Evolutionary conservation across 129 eudicot genomes (phyloP).

Genomic region (Flaveria linearis): DNA sequence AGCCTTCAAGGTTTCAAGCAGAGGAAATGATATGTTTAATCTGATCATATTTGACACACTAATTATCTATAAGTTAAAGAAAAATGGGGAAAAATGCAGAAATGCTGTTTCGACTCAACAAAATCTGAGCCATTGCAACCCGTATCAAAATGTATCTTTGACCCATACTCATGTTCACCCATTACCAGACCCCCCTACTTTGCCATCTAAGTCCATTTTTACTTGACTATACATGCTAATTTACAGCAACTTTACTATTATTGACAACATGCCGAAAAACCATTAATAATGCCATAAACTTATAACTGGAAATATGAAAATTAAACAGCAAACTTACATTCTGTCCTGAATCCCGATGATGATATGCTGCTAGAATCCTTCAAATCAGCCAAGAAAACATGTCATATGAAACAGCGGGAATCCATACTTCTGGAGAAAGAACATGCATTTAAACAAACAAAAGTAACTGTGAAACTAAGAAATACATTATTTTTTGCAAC

Average conservation of each 20-base stretch:
- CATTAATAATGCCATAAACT: neutral
- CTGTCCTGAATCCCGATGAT: neutral
- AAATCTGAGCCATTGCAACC: neutral
- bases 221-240: neutral
- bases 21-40: neutral
- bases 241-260: neutral
- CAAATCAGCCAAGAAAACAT: conserved; percentile 24
- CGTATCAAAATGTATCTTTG: neutral
- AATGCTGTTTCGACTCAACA: neutral
- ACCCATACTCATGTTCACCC: neutral
- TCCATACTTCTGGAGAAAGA: neutral
- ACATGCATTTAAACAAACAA: conserved; percentile 10
- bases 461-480: conserved; percentile 21
- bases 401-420: conserved; percentile 8
- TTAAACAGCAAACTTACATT: conserved; percentile 10
- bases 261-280: neutral
- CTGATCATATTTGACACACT: neutral
- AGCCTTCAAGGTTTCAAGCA: neutral
- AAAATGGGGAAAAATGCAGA: neutral
- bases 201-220: neutral
- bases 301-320: neutral
- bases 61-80: neutral
- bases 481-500: conserved; percentile 26
- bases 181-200: neutral
- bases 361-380: conserved; percentile 1